These are phyloP conservation scores for Leonotis leonurus DNA, from an alignment of 257 asterid species.

Conservation along the genomic window DNA sequence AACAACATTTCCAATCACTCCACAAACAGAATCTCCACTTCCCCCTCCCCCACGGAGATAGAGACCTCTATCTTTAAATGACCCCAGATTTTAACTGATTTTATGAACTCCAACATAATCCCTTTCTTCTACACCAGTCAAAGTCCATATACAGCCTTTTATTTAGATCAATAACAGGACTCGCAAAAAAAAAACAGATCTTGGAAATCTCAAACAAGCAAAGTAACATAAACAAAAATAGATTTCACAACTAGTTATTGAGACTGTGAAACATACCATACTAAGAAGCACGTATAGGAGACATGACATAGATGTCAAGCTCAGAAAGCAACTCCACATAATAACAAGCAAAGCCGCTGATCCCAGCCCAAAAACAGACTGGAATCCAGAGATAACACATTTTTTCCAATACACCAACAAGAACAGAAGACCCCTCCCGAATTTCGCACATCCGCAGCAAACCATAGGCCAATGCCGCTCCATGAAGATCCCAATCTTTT, in stretches of 20 bases:
- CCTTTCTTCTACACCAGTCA: not conserved
- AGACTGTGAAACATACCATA: constrained; percentile 58
- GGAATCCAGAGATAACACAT: constrained; percentile 55
- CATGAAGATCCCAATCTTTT: constrained; percentile 57
- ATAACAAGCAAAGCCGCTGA: constrained; percentile 84
- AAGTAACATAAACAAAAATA: not conserved
- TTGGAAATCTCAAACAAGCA: constrained; percentile 3
- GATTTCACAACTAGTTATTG: not conserved
- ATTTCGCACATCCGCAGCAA: constrained; percentile 66
- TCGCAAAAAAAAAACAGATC: constrained; percentile 13
- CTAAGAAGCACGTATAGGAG: constrained; percentile 88
- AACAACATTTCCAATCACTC: not conserved
- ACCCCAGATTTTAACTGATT: not conserved
- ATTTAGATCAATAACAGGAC: constrained; percentile 10
- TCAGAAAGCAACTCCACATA: constrained; percentile 97
- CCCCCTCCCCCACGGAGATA: not conserved
- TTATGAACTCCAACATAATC: not conserved
- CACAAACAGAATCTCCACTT: not conserved
- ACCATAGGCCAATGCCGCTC: constrained; percentile 96
- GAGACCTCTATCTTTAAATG: not conserved
- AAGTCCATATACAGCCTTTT: constrained; percentile 2
- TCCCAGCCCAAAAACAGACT: constrained; percentile 71
- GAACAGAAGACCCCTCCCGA: constrained; percentile 47
- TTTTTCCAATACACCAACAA: constrained; percentile 70
- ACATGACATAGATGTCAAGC: constrained; percentile 89